Percentiles rank a stretch among this genome's conserved stretches.
Conservation (phyloP, 169 alveolate genomes). For the Plasmodium chabaudi region DNA sequence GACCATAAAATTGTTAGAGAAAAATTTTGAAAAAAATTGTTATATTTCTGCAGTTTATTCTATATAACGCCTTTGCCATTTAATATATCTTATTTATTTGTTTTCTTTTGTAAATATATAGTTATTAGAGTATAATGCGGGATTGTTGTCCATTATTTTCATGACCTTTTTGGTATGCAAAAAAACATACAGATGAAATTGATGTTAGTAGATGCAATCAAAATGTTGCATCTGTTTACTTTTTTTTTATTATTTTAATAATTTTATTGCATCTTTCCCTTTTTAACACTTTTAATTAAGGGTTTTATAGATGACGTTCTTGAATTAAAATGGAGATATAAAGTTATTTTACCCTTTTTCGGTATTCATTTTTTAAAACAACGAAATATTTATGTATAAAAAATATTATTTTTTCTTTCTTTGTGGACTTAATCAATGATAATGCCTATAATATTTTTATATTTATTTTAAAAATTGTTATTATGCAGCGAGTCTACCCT, state of each 20-base stretch:
- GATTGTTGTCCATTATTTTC: slow-evolving; percentile 90
- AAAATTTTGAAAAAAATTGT: slow-evolving; percentile 29
- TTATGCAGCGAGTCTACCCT: slow-evolving; percentile 81
- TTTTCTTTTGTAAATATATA: slow-evolving; percentile 30
- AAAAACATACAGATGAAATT: background rate
- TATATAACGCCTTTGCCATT: slow-evolving; percentile 24
- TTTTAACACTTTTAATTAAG: slow-evolving; percentile 30
- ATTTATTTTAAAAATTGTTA: slow-evolving; percentile 32
- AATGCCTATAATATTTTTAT: slow-evolving; percentile 3
- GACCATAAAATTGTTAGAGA: slow-evolving; percentile 74
- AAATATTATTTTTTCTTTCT: background rate
- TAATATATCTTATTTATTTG: background rate
- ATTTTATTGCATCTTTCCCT: slow-evolving; percentile 1
- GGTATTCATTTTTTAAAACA: slow-evolving; percentile 80
- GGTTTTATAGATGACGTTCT: slow-evolving; percentile 94
- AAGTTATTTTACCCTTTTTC: slow-evolving; percentile 90
- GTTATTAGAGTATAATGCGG: slow-evolving; percentile 88
- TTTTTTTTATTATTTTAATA: background rate
- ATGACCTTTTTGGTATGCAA: slow-evolving; percentile 88
- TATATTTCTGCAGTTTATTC: background rate
- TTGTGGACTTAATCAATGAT: background rate
- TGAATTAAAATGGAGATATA: slow-evolving; percentile 94
- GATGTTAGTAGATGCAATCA: background rate
- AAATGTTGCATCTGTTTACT: background rate
- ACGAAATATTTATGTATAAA: background rate